Conservation (phyloP, 2,329 filamentous ascomycete genomes). For the Fusarium protoensiforme region DNA sequence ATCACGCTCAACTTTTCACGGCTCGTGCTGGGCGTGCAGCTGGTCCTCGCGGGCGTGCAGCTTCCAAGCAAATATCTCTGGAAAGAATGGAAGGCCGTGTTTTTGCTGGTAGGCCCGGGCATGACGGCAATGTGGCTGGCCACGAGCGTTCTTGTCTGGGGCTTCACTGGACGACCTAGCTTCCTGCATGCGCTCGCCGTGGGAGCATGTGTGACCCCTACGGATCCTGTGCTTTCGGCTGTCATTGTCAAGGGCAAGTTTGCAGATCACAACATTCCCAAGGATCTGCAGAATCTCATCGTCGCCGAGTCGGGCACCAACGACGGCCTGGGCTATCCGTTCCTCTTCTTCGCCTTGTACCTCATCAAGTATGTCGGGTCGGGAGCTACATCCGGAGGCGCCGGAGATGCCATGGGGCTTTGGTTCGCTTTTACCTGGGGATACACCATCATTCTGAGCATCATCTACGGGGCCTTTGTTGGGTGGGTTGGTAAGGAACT, state of each 20-base stretch:
- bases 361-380: slow-evolving; percentile 75
- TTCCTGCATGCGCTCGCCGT: slow-evolving; percentile 85
- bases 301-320: slow-evolving; percentile 88
- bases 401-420: slow-evolving; percentile 74
- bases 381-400: slow-evolving; percentile 68
- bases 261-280: slow-evolving; percentile 89
- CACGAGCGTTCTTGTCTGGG: slow-evolving; percentile 84
- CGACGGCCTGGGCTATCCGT: slow-evolving; percentile 89
- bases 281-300: slow-evolving; percentile 82
- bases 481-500: slow-evolving; percentile 86
- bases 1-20: slow-evolving; percentile 88
- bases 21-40: slow-evolving; percentile 88
- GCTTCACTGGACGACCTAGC: slow-evolving; percentile 74
- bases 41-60: slow-evolving; percentile 89
- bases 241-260: slow-evolving; percentile 95
- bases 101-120: slow-evolving; percentile 81
- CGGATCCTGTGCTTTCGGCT: slow-evolving; percentile 88
- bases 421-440: slow-evolving; percentile 91
- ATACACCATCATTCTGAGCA: slow-evolving; percentile 83
- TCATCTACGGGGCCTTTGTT: slow-evolving; percentile 79
- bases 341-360: slow-evolving; percentile 86
- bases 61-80: slow-evolving; percentile 84
- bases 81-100: slow-evolving; percentile 81
- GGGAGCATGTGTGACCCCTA: slow-evolving; percentile 90
- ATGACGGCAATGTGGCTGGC: slow-evolving; percentile 90